These are phyloP conservation scores for Malus hybrid DNA, from an alignment of 331 rosid species.

Conservation along the genomic window DNA sequence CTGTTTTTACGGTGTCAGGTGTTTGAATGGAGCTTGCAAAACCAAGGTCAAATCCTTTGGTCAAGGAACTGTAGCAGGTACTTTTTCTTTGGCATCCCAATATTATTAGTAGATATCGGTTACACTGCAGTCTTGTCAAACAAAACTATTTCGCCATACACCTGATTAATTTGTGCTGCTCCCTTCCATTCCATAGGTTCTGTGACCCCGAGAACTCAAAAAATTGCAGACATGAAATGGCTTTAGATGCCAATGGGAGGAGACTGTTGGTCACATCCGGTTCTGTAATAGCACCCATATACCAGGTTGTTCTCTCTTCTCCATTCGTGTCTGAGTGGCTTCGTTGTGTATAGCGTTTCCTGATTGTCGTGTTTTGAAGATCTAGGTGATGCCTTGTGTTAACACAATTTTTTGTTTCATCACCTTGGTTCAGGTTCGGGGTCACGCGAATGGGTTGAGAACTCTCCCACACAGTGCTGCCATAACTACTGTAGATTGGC, in stretches of 20 bases:
- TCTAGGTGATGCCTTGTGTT: neutral
- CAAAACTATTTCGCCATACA: neutral
- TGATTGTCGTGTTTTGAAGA: neutral
- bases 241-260: conserved; percentile 76
- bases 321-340: neutral
- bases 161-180: neutral
- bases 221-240: conserved; percentile 79
- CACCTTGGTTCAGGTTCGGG: conserved; percentile 27
- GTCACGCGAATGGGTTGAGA: conserved; percentile 30
- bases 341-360: neutral
- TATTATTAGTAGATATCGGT: neutral
- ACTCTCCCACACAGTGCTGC: conserved; percentile 49
- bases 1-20: conserved; percentile 42
- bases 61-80: conserved; percentile 82
- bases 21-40: conserved; percentile 94
- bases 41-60: conserved; percentile 93
- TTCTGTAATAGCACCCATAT: conserved; percentile 78
- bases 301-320: conserved; percentile 50
- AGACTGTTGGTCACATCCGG: conserved; percentile 75
- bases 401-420: neutral
- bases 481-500: conserved; percentile 51
- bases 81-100: conserved; percentile 1
- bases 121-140: neutral
- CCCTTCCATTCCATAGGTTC: conserved; percentile 33
- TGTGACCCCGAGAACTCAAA: conserved; percentile 52